Evolutionary conservation across 306 rosid genomes (phyloP).

Genomic region (Cucurbita ficifolia): DNA sequence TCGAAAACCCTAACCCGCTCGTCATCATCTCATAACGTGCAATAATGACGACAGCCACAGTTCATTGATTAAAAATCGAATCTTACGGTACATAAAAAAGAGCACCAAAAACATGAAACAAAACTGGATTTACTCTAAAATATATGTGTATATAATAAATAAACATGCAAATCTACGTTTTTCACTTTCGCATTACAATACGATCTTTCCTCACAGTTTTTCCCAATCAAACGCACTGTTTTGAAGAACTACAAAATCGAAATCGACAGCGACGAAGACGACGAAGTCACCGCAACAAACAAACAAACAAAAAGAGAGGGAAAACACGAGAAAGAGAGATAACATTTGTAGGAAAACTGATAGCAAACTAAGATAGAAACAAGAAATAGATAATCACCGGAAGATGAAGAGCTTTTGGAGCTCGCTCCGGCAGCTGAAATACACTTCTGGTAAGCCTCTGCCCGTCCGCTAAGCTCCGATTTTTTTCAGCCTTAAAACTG

Average conservation of each 20-base stretch:
- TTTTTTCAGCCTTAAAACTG: neutral
- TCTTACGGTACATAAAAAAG: neutral
- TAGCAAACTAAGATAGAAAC: neutral
- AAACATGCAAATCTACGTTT: neutral
- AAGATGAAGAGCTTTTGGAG: neutral
- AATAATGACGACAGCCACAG: neutral
- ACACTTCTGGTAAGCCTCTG: neutral
- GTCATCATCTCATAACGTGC: neutral
- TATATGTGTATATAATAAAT: neutral
- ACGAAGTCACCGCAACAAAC: neutral
- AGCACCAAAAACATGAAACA: neutral
- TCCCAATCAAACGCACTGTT: neutral
- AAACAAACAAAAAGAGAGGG: neutral
- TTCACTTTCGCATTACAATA: neutral
- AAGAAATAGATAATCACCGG: neutral
- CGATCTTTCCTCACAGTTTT: neutral
- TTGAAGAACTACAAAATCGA: neutral
- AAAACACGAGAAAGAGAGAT: neutral
- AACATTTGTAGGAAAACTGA: neutral
- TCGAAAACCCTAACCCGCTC: conserved; percentile 1
- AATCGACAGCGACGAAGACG: neutral
- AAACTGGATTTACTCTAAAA: neutral
- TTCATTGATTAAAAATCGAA: neutral
- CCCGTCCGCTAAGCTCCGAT: neutral
- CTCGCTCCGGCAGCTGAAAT: neutral